Evolutionary conservation across 257 asterid species (phyloP).

Genomic region (Ajuga chamaepitys): DNA sequence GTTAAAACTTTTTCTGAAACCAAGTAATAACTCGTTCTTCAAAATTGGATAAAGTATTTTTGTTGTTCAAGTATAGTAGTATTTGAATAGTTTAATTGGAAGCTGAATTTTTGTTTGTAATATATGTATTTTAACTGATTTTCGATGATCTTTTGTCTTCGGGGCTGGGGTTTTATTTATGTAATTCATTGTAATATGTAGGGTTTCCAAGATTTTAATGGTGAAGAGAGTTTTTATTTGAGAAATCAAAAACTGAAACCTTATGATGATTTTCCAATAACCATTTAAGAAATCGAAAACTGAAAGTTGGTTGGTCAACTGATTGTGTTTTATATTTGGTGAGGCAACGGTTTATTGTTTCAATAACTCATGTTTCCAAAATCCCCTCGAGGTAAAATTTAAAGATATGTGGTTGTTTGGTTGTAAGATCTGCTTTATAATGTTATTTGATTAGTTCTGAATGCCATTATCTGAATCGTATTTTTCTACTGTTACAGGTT

Average conservation of each 20-base stretch:
- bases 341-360: neutral
- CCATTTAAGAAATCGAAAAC: neutral
- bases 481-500: conserved; percentile 30
- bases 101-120: neutral
- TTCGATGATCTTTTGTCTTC: neutral
- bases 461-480: neutral
- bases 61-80: neutral
- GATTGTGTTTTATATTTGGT: neutral
- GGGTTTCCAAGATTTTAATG: neutral
- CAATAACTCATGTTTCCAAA: neutral
- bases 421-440: neutral
- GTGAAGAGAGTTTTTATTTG: neutral
- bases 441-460: neutral
- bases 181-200: neutral
- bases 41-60: conserved; percentile 2
- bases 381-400: neutral
- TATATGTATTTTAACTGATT: conserved; percentile 11
- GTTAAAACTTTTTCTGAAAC: neutral
- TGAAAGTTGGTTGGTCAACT: neutral
- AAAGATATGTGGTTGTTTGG: neutral
- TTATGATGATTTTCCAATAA: no score
- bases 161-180: neutral
- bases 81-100: neutral
- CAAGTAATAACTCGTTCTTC: neutral
- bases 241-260: neutral